Evolutionary conservation across 768 basidiomycete species (phyloP), one percentile per base, ranked within the genome.

Genomic region (Lactarius tabidus): DNA sequence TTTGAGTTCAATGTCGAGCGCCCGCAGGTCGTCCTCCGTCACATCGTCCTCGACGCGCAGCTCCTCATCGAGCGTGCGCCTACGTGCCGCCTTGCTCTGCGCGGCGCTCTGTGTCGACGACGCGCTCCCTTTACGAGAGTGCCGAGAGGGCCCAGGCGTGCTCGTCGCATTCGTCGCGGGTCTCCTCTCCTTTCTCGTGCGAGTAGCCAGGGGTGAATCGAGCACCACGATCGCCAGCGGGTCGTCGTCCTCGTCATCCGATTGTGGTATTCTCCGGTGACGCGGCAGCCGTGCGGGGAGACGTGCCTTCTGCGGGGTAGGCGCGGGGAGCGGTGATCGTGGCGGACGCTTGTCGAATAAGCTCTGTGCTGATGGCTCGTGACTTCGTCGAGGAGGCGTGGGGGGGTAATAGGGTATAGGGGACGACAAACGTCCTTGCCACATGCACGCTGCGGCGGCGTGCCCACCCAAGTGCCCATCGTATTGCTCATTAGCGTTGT

Each of bases 21-120:
- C 75, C 3, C 52, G 55, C 18, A 60, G 33, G 38, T 75, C 76
- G 1, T 74, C 77, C 29, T 77, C 72, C 68, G 73, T 67, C 66
- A 73, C 67, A 35, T 64, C 69, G 41, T 75, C 73, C 2, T 83
- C 85, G 60, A 73, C 74, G 17, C 80, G 81, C 18, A 91, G 66
- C 72, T 92, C 90, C 67, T 89, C 82, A 57, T 90, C 87, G 5
- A 91, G 77, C 4, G 88, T 90, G 65, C 79, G 77, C 45, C 83
- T 80, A n/a, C 77, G 75, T 65, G 66, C 75, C 31, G 52, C 64
- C 39, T 66, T 75, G 58, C 64, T 68, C 59, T 69, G 57, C 14
- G n/a, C n/a, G n/a, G n/a, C n/a, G n/a, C n/a, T n/a, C n/a, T n/a
- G n/a, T n/a, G 23, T n/a, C 1, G 69, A 51, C 20, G 56, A 57